Evolutionary conservation across 2,329 filamentous ascomycete species (phyloP).

Genomic region (Paramyrothecium roridum): DNA sequence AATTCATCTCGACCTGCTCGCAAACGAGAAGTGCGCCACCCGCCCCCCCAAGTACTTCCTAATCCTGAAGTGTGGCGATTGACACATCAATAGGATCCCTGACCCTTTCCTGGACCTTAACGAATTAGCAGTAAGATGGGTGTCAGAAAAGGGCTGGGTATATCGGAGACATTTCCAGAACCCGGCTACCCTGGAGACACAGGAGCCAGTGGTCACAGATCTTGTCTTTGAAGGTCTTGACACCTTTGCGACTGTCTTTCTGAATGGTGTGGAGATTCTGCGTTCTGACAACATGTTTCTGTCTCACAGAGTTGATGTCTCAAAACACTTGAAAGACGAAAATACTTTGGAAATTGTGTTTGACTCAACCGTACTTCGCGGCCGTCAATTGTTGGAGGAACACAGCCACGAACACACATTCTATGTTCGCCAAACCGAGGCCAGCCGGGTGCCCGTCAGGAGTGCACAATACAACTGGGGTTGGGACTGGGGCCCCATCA

Average conservation of each 20-base stretch:
- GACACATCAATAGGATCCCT: slow-evolving; percentile 33
- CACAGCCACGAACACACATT: slow-evolving; percentile 53
- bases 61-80: not conserved
- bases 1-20: slow-evolving; percentile 34
- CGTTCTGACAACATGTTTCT: slow-evolving; percentile 63
- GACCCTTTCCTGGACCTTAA: slow-evolving; percentile 69
- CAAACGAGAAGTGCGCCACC: slow-evolving; percentile 25
- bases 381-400: slow-evolving; percentile 47
- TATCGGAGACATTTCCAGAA: slow-evolving; percentile 51
- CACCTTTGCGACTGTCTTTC: slow-evolving; percentile 56
- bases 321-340: slow-evolving; percentile 29
- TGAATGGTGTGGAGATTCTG: slow-evolving; percentile 53
- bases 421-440: slow-evolving; percentile 46
- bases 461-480: slow-evolving; percentile 71
- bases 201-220: slow-evolving; percentile 19
- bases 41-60: no score
- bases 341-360: slow-evolving; percentile 57
- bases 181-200: slow-evolving; percentile 4
- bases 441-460: slow-evolving; percentile 32
- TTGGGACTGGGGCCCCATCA: slow-evolving; percentile 68
- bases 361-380: slow-evolving; percentile 49
- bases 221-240: slow-evolving; percentile 63
- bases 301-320: slow-evolving; percentile 52
- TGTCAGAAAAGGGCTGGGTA: slow-evolving; percentile 64
- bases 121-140: slow-evolving; percentile 65